Evolutionary conservation across 2,329 filamentous ascomycete species (phyloP).

Genomic region (Aaosphaeria arxii): DNA sequence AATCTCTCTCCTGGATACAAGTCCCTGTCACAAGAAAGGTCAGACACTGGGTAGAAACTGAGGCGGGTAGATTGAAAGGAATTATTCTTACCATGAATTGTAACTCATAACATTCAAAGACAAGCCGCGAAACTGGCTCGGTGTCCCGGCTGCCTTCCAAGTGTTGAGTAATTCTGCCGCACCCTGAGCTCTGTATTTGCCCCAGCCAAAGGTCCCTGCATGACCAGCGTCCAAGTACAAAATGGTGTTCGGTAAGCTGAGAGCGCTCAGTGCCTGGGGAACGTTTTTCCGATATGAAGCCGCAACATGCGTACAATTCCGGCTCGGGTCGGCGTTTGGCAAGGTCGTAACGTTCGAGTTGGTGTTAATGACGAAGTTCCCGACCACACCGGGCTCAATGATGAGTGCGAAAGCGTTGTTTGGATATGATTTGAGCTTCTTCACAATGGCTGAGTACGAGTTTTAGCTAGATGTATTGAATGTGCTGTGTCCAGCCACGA

Average conservation of each 20-base stretch:
- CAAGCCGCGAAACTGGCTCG: slow-evolving; percentile 47
- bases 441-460: slow-evolving; percentile 38
- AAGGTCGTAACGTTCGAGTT: slow-evolving; percentile 37
- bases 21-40: slow-evolving; percentile 6
- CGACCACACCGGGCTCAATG: slow-evolving; percentile 57
- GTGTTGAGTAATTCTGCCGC: slow-evolving; percentile 42
- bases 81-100: slow-evolving; percentile 42
- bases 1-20: slow-evolving; percentile 24
- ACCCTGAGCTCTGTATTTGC: slow-evolving; percentile 51
- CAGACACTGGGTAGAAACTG: neutral
- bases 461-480: too few species aligned
- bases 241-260: slow-evolving; percentile 59
- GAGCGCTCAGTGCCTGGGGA: slow-evolving; percentile 51
- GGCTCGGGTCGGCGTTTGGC: too few species aligned
- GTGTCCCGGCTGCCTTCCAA: slow-evolving; percentile 44
- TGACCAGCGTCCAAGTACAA: slow-evolving; percentile 61
- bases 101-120: slow-evolving; percentile 55
- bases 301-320: slow-evolving; percentile 49
- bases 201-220: slow-evolving; percentile 60
- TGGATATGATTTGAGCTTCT: slow-evolving; percentile 50
- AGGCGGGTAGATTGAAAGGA: neutral
- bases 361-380: slow-evolving; percentile 57
- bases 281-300: slow-evolving; percentile 53
- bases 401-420: slow-evolving; percentile 13
- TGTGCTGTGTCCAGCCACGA: too few species aligned